Evolutionary conservation across 805 yeast species (phyloP), one percentile per base, ranked within the genome.

Genomic region (Kodamaea leandrae): DNA sequence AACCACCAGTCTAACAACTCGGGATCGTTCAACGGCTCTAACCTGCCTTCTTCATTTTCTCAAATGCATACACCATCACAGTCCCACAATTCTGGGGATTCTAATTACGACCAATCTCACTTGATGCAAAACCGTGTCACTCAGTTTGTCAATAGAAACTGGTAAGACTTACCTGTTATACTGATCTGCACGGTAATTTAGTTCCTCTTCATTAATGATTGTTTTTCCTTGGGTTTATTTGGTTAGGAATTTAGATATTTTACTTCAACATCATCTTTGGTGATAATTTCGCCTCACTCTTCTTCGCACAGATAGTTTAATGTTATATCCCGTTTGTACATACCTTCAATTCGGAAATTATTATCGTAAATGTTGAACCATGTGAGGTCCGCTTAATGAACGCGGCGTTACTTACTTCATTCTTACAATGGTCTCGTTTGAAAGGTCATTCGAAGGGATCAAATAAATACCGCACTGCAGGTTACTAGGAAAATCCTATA

Each of bases 71-170:
- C 19, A 8, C 12, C n/a, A 9, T 38, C 47, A 15, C 47, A 36
- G 7, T 25, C 38, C 26, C 25, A 25, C 7, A 32, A 26, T 21
- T 14, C 32, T 30, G 33, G 17, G 19, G 36, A 43, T 23, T 24
- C 45, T 32, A 34, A 36, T 17, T 36, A 24, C 20, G 48, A 45
- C 27, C 48, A 45, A 35, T 41, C 41, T 23, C 42, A 45, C 15
- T 41, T 45, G 36, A 36, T 45, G 37, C 48, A 45, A 33, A 42
- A 45, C 26, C 44, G 48, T 20, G 41, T 38, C 29, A 45, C 37
- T 26, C 48, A 45, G 33, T 45, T 38, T 28, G 30, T 40, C 25
- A 45, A 45, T 26, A 41, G 48, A 39, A 42, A 45, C 45, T 45
- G 48, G 48, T 45, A 33, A 41, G 13, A n/a, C 9, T 28, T 18